A percentile compares a stretch with the other conserved stretches of the same genome.
Conservation (phyloP, 768 basidiomycete species). For the Macrolepiota albuminosa region DNA sequence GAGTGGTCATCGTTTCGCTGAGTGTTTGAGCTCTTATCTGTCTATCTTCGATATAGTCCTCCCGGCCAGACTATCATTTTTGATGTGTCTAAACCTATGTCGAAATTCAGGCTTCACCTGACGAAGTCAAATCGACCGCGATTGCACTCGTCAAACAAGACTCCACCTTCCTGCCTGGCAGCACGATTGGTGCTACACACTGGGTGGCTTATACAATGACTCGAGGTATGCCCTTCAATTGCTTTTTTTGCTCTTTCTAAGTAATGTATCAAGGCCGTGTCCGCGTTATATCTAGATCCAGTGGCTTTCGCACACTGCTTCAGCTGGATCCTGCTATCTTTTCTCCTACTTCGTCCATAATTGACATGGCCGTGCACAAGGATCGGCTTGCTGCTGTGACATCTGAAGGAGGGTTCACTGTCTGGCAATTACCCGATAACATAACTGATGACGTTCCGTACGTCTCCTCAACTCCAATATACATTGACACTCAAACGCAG, state of each 20-base stretch:
- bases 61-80: conserved; percentile 67
- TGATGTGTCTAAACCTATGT: conserved; percentile 68
- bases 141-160: conserved; percentile 88
- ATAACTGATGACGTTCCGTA: conserved; percentile 87
- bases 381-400: conserved; percentile 84
- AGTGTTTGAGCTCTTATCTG: conserved; percentile 2
- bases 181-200: conserved; percentile 85
- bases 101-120: conserved; percentile 70
- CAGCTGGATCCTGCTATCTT: conserved; percentile 56
- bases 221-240: conserved; percentile 40
- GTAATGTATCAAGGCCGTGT: conserved; percentile 53
- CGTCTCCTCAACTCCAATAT: conserved; percentile 25
- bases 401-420: conserved; percentile 83
- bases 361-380: conserved; percentile 82
- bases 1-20: conserved; percentile 14
- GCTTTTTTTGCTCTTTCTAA: conserved; percentile 4
- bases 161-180: conserved; percentile 76
- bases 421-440: conserved; percentile 80
- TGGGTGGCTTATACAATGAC: conserved; percentile 96
- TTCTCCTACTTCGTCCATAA: conserved; percentile 43
- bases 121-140: conserved; percentile 82
- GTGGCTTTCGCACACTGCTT: conserved; percentile 83
- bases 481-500: conserved; percentile 4
- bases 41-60: conserved; percentile 32
- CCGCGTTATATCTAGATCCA: conserved; percentile 83